These are phyloP conservation scores for Cytospora mali DNA, from an alignment of 2,329 filamentous ascomycete genomes.

Conservation along the genomic window DNA sequence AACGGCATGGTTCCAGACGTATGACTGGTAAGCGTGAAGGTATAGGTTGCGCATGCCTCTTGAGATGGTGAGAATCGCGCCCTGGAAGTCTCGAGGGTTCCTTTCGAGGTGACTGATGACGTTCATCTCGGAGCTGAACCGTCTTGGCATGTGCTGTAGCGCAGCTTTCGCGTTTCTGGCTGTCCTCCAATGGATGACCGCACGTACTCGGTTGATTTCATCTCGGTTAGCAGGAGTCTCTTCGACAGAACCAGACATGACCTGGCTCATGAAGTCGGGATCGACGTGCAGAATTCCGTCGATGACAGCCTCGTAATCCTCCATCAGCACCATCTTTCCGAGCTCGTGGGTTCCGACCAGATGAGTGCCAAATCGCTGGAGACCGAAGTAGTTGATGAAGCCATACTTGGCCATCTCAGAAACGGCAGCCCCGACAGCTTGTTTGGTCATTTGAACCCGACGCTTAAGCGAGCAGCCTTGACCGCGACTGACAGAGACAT, in stretches of 20 bases:
- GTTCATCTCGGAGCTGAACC: conserved; percentile 78
- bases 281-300: conserved; percentile 76
- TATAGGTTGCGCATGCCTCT: conserved; percentile 90
- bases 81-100: conserved; percentile 70
- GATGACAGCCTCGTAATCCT: conserved; percentile 79
- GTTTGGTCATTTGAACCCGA: conserved; percentile 46
- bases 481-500: conserved; percentile 66
- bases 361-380: conserved; percentile 95
- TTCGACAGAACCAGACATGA: conserved; percentile 51
- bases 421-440: conserved; percentile 61
- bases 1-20: conserved; percentile 88
- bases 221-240: conserved; percentile 64
- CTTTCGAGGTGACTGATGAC: conserved; percentile 76
- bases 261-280: conserved; percentile 57
- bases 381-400: conserved; percentile 96
- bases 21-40: conserved; percentile 92
- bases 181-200: conserved; percentile 73
- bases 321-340: conserved; percentile 80
- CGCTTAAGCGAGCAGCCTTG: conserved; percentile 50
- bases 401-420: conserved; percentile 71
- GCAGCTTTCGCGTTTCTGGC: conserved; percentile 62
- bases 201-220: conserved; percentile 76
- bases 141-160: conserved; percentile 70
- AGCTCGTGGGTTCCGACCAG: conserved; percentile 81
- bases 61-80: conserved; percentile 78